These are phyloP conservation scores for Prunus mira DNA, from an alignment of 306 rosid genomes.

Conservation along the genomic window DNA sequence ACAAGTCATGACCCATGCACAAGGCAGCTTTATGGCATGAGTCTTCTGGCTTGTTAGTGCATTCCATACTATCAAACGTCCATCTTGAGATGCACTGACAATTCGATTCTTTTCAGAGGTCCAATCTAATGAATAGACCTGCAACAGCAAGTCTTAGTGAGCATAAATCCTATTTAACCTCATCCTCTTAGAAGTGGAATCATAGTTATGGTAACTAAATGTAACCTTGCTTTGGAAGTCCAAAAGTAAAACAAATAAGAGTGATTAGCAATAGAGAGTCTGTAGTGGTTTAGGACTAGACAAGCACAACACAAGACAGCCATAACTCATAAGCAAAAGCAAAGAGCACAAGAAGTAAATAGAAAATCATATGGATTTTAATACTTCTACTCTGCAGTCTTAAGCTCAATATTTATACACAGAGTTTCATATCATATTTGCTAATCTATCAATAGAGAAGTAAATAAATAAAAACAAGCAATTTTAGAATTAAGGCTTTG, in stretches of 20 bases:
- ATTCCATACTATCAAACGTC: conserved; percentile 92
- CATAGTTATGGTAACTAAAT: background rate
- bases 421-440: background rate
- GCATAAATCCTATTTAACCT: conserved; percentile 3
- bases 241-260: background rate
- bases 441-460: background rate
- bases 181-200: background rate
- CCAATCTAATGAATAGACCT: conserved; percentile 99
- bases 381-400: background rate
- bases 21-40: conserved; percentile 87
- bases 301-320: background rate
- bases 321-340: background rate
- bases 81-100: conserved; percentile 99
- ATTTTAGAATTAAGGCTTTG: background rate
- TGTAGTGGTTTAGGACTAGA: background rate
- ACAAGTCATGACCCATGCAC: conserved; percentile 99
- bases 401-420: background rate
- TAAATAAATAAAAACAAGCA: background rate
- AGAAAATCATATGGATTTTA: background rate
- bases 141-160: conserved; percentile 18
- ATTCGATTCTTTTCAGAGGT: conserved; percentile 80
- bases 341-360: background rate
- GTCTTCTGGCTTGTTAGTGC: conserved; percentile 96
- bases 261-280: background rate
- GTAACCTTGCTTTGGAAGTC: background rate